Base-by-base conservation (phyloP, 2,329 filamentous ascomycete genomes). In the Ophiosphaerella herpotricha region DNA sequence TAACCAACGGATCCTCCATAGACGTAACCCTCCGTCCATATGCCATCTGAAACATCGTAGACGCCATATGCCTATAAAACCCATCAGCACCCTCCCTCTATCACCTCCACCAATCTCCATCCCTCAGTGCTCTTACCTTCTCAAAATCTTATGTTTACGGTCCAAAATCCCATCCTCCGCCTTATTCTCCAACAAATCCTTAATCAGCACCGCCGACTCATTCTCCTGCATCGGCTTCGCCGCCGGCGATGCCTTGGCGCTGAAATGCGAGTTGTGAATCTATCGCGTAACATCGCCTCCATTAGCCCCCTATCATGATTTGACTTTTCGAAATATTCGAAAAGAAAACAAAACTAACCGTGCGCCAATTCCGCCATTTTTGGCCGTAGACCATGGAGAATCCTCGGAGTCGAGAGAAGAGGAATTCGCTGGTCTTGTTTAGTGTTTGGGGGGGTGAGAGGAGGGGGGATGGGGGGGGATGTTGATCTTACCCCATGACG, bases 361-460 rank as follows among this genome's bases (percentile, higher is more conserved):
- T 46, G 43, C 43, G 43, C 43, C 43, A 46, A 39, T 46, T 46
- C 36, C 43, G 43, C 43, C 43, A 46, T 39, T 46, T 46, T 34
- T 46, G 43, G 26, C 43, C 43, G 36, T 46, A 46, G 35, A 23
- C 43, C 43, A 46, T 46, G 43, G 43, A 46, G 23, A 46, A 46
- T 46, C 43, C 43, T 46, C 43, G 43, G 43, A 46, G 43, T 40
- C 35, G 43, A 46, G 43, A 46, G 43, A 46, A 46, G 36, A 46
- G 43, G 43, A 46, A 46, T 46, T 46, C 43, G 35, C 43, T 46
- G 43, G 35, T 39, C 24, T 46, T 39, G 23, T 46, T 39, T 40
- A 46, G 43, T 34, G 35, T 46, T 40, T 46, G 43, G 39, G 35
- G 35, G 37, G 35, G 42, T 45, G 34, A 38, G 21, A 45, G 42